phyloP scores from a whole-genome alignment of 768 basidiomycete genomes.

The Myochromella boudieri region DNA sequence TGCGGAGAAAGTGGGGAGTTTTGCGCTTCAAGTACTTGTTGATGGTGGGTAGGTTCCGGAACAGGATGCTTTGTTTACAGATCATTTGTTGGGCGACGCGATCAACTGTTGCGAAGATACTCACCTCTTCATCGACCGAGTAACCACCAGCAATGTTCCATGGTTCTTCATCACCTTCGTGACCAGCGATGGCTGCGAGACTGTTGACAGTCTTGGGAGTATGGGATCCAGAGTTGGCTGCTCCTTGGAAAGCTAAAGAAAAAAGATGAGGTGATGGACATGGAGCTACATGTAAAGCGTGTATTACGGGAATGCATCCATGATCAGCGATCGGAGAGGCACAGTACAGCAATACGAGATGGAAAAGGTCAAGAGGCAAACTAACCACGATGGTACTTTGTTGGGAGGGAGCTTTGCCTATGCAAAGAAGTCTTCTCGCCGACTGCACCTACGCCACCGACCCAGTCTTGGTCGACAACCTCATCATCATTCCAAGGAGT shows the following conservation, averaged over 20 bases:
- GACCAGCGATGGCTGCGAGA: constrained; percentile 80
- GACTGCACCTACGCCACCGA: constrained; percentile 77
- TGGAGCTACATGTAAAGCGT: constrained; percentile 7
- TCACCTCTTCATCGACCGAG: constrained; percentile 68
- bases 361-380: constrained; percentile 14
- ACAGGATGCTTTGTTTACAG: constrained; percentile 21
- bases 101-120: constrained; percentile 11
- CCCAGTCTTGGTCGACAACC: constrained; percentile 78
- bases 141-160: constrained; percentile 70
- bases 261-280: constrained; percentile 14
- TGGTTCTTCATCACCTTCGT: constrained; percentile 86
- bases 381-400: constrained; percentile 75
- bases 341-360: constrained; percentile 11
- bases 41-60: constrained; percentile 35
- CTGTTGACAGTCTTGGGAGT: constrained; percentile 80
- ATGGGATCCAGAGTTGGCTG: constrained; percentile 55
- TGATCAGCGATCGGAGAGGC: constrained; percentile 20
- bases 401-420: constrained; percentile 79
- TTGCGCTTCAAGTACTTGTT: constrained; percentile 51
- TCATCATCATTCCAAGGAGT: constrained; percentile 74
- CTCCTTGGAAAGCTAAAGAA: constrained; percentile 49
- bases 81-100: constrained; percentile 8
- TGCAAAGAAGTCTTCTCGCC: constrained; percentile 81
- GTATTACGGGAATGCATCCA: constrained; percentile 21
- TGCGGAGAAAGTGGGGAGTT: constrained; percentile 68